These are phyloP conservation scores for Trichoderma aggressivum DNA, from an alignment of 2,329 filamentous ascomycete genomes.

Conservation along the genomic window DNA sequence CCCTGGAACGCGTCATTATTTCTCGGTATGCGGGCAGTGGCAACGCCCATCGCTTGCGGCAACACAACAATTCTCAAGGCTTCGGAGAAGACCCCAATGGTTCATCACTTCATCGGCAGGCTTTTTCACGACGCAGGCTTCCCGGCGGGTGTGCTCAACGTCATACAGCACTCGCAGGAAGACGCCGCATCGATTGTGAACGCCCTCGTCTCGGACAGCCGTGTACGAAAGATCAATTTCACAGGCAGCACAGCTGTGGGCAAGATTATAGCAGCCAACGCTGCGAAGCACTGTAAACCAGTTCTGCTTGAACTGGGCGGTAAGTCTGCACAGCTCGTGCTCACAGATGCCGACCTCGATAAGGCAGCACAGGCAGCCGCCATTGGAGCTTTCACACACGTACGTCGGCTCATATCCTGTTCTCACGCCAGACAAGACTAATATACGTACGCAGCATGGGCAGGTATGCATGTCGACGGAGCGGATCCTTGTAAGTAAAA, in stretches of 20 bases:
- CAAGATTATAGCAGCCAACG: constrained; percentile 64
- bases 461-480: not conserved
- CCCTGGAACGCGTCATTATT: not conserved
- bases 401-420: not conserved
- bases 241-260: constrained; percentile 75
- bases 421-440: not conserved
- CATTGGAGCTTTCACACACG: not conserved
- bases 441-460: not conserved
- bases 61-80: not conserved
- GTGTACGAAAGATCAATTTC: constrained; percentile 76
- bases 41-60: not conserved
- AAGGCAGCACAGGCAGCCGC: not conserved
- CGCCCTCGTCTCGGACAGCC: constrained; percentile 63
- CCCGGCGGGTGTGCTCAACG: constrained; percentile 69
- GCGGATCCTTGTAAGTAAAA: not conserved
- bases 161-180: constrained; percentile 58
- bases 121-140: constrained; percentile 71
- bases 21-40: not conserved
- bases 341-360: not conserved
- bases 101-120: constrained; percentile 53
- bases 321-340: not conserved
- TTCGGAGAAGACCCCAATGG: not conserved
- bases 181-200: constrained; percentile 66
- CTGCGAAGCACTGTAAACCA: constrained; percentile 74
- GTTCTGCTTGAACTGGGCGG: constrained; percentile 61